These are phyloP conservation scores for Starmerella vitae DNA, from an alignment of 805 yeast genomes.

Conservation along the genomic window DNA sequence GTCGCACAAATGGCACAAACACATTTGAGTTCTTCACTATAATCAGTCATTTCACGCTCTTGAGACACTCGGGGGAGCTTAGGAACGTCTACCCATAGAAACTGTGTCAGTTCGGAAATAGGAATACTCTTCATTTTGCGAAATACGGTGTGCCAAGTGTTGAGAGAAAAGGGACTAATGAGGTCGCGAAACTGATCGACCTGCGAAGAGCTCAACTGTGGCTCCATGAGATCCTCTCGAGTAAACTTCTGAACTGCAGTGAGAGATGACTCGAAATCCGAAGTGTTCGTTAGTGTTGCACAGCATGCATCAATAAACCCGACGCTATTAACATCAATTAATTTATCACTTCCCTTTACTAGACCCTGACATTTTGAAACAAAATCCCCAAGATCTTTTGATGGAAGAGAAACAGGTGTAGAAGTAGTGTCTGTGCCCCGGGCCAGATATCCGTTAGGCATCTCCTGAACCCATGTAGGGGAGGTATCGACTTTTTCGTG, in stretches of 20 bases:
- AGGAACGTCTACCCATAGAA: conserved; percentile 49
- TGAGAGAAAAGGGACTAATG: conserved; percentile 49
- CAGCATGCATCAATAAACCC: conserved; percentile 70
- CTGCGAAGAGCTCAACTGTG: conserved; percentile 57
- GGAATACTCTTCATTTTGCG: conserved; percentile 63
- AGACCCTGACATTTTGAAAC: conserved; percentile 38
- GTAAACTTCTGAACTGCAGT: conserved; percentile 36
- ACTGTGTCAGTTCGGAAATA: conserved; percentile 68
- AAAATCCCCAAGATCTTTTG: conserved; percentile 38
- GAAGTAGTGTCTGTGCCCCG: conserved; percentile 52
- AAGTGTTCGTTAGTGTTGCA: neutral
- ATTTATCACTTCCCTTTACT: conserved; percentile 41
- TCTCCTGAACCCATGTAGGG: conserved; percentile 55
- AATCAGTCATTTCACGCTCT: conserved; percentile 22
- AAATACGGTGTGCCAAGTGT: conserved; percentile 62
- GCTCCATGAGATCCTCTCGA: conserved; percentile 54
- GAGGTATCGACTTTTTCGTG: conserved; percentile 17
- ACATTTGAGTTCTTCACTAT: conserved; percentile 31
- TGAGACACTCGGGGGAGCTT: neutral
- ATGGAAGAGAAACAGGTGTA: conserved; percentile 50
- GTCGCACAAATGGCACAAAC: conserved; percentile 63
- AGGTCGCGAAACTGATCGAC: conserved; percentile 58
- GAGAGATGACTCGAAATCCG: conserved; percentile 31
- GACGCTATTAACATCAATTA: conserved; percentile 51
- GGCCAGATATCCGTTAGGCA: conserved; percentile 70